phyloP scores from a whole-genome alignment of 2,329 filamentous ascomycete species.

The Alternaria atra region DNA sequence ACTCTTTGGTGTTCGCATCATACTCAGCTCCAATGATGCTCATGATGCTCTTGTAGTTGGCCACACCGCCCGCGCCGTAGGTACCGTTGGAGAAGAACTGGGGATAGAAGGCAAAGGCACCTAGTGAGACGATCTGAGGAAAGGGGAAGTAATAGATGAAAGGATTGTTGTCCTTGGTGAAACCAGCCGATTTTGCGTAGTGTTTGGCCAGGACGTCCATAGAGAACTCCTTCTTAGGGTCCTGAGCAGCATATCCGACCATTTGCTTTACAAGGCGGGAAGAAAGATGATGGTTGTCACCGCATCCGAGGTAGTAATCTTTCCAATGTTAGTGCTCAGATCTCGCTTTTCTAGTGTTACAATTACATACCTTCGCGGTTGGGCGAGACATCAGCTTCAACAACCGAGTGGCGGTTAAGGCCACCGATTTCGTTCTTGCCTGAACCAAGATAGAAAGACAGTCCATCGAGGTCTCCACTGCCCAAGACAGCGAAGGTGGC shows the following conservation, averaged over 20 bases:
- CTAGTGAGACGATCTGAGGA: slow-evolving; percentile 60
- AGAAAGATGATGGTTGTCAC: slow-evolving; percentile 56
- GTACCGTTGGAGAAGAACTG: slow-evolving; percentile 49
- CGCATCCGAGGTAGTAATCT: slow-evolving; percentile 48
- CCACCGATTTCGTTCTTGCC: slow-evolving; percentile 30
- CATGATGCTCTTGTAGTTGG: slow-evolving; percentile 49
- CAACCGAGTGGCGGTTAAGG: slow-evolving; percentile 54
- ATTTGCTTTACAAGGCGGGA: slow-evolving; percentile 27
- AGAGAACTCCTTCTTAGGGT: slow-evolving; percentile 36
- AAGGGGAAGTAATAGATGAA: slow-evolving; percentile 46
- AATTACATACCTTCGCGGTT: slow-evolving; percentile 49
- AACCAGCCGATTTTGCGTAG: slow-evolving; percentile 52
- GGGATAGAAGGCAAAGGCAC: slow-evolving; percentile 49
- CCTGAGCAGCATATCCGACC: slow-evolving; percentile 18
- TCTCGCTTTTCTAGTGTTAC: slow-evolving; percentile 11
- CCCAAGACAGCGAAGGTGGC: slow-evolving; percentile 29
- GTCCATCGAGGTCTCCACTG: slow-evolving; percentile 31
- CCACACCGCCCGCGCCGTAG: slow-evolving; percentile 47
- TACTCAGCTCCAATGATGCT: slow-evolving; percentile 60
- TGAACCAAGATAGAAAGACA: slow-evolving; percentile 32
- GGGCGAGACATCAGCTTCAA: slow-evolving; percentile 45
- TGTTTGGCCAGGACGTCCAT: slow-evolving; percentile 41
- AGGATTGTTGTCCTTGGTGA: slow-evolving; percentile 56
- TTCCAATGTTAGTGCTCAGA: slow-evolving; percentile 36
- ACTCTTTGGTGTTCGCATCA: slow-evolving; percentile 53